phyloP scores from a whole-genome alignment of 2,329 filamentous ascomycete genomes.

The Coniochaeta sp. region DNA sequence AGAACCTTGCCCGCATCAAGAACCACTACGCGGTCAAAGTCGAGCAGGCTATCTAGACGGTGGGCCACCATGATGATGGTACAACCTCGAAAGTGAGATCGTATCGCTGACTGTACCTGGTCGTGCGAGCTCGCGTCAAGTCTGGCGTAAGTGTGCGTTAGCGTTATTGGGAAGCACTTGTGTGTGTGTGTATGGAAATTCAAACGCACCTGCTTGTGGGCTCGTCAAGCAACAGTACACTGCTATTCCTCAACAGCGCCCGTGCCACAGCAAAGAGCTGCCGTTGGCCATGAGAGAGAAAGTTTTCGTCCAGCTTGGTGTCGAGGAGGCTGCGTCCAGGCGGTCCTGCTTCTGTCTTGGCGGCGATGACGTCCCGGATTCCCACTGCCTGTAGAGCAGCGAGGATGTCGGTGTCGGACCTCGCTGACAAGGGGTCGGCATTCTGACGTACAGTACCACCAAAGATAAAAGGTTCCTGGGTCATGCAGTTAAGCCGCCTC shows the following conservation, averaged over 20 bases:
- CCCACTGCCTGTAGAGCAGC: neutral
- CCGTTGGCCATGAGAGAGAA: neutral
- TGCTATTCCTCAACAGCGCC: neutral
- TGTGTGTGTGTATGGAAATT: no score
- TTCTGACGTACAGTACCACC: neutral
- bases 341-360: no score
- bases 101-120: neutral
- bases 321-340: no score
- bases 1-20: no score
- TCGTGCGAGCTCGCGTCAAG: no score
- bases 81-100: neutral
- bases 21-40: no score
- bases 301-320: neutral
- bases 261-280: neutral
- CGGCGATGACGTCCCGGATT: neutral
- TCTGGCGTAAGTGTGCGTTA: no score
- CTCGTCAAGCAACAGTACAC: neutral
- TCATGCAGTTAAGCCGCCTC: neutral
- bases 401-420: neutral
- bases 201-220: neutral
- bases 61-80: neutral
- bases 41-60: neutral
- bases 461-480: neutral
- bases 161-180: no score
- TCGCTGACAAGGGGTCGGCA: neutral